Evolutionary conservation across 106 monocot genomes (phyloP), one percentile per base, ranked within the genome.

Genomic region (Allium cepa): DNA sequence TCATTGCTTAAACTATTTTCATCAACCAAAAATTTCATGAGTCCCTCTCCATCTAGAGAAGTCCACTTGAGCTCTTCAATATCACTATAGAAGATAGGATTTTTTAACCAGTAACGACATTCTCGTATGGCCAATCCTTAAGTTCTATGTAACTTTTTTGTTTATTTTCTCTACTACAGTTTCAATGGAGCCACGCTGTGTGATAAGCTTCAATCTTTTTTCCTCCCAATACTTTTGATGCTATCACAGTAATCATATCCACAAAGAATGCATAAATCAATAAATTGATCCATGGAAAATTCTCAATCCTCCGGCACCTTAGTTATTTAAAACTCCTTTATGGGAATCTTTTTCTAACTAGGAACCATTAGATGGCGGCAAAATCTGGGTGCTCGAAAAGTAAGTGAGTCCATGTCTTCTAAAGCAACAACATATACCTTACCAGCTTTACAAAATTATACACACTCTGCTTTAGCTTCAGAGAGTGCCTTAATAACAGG

Each of bases 401-500:
- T 22, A 22, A 22, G 22, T 22, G 22, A 22, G 22, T 22, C 1
- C 22, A 94, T 90, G 64, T 94, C 94, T 77, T 94, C 94, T 66
- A 90, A 94, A 45, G 94, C 90, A 51, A 94, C 90, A 63, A 82
- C 94, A 87, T 82, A 94, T 9, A 87, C 94, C 94, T 94, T 90
- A 45, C 78, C 82, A 77, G 71, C 77, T 75, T 82, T 87, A 76
- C 90, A 94, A 74, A 94, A 84, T 66, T 80, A 81, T 62, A 90
- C 94, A 80, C 94, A 94, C 49, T 94, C 81, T 11, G 94, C 94
- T 77, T 94, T 90, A 66, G 22, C 22, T 22, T 22, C 22, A 22
- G 22, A 90, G 90, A 78, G 90, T 53, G 90, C 90, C 90, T 87
- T 84, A 69, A 94, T 64, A 55, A 90, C 69, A 59, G 94, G 94